These are phyloP conservation scores for Termitomyces sp. DNA, from an alignment of 768 basidiomycete species.

Conservation along the genomic window DNA sequence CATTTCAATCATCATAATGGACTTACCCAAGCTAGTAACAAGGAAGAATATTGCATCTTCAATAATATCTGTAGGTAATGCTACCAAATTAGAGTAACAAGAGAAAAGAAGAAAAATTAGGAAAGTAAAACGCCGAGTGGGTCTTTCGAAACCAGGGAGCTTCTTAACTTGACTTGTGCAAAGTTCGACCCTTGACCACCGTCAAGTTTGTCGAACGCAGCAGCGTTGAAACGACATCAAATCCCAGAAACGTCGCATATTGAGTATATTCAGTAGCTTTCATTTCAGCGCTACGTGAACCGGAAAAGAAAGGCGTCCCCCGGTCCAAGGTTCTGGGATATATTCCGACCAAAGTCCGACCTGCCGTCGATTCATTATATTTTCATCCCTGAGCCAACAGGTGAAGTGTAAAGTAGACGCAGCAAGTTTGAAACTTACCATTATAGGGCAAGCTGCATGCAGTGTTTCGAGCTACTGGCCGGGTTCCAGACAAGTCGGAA, in stretches of 20 bases:
- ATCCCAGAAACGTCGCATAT: neutral
- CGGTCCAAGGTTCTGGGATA: neutral
- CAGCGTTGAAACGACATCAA: neutral
- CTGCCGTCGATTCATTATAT: neutral
- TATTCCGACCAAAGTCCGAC: neutral
- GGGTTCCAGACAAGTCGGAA: neutral
- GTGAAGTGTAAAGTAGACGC: neutral
- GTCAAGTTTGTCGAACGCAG: neutral
- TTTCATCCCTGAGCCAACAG: neutral
- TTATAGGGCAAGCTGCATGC: neutral
- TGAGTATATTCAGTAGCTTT: neutral
- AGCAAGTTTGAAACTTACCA: neutral
- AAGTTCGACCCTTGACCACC: neutral
- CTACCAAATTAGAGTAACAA: neutral
- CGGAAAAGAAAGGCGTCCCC: neutral
- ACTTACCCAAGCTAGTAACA: neutral
- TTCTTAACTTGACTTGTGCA: neutral
- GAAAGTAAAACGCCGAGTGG: neutral
- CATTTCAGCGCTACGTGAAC: neutral
- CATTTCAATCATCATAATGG: neutral
- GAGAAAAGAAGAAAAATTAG: neutral
- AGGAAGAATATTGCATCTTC: neutral
- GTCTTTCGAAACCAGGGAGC: neutral
- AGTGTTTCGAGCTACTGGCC: neutral
- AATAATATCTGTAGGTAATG: neutral